Evolutionary conservation across 1,284 basidiomycete genomes (phyloP).

Genomic region (Sanghuangporus weigelae): DNA sequence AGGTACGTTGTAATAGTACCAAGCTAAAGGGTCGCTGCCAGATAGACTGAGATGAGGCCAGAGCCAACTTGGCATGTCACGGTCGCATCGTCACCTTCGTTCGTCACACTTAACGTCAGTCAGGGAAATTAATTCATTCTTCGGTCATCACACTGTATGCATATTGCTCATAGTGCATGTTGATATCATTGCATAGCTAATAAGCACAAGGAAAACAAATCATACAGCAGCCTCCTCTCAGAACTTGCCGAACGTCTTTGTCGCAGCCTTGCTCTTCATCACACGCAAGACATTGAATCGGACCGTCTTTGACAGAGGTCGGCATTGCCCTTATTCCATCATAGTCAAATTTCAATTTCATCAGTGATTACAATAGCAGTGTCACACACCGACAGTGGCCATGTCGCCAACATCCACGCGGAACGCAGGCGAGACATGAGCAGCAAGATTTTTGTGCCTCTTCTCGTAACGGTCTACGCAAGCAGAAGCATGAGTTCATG

Average conservation of each 20-base stretch:
- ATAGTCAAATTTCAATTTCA: neutral
- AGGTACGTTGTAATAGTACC: neutral
- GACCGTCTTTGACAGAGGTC: conserved; percentile 98
- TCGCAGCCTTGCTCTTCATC: conserved; percentile 80
- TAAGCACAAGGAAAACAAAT: conserved; percentile 16
- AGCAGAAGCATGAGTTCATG: neutral
- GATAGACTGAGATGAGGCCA: neutral
- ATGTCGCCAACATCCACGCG: conserved; percentile 90
- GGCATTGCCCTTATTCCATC: conserved; percentile 79
- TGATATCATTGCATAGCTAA: conserved; percentile 23
- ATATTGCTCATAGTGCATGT: conserved; percentile 9
- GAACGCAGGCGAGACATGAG: conserved; percentile 97
- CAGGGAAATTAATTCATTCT: neutral
- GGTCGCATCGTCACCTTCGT: neutral
- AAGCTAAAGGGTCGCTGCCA: neutral
- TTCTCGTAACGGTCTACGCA: conserved; percentile 89
- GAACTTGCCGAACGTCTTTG: conserved; percentile 94
- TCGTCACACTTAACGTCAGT: neutral
- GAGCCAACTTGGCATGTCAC: neutral
- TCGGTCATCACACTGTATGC: neutral
- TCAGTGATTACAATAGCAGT: neutral
- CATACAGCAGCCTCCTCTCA: conserved; percentile 34
- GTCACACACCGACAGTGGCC: conserved; percentile 87
- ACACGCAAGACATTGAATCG: conserved; percentile 97
- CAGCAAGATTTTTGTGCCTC: conserved; percentile 98